Evolutionary conservation across 164 flowering plant species (phyloP), one percentile per base, ranked within the genome.

Genomic region (Vitis amurensis): DNA sequence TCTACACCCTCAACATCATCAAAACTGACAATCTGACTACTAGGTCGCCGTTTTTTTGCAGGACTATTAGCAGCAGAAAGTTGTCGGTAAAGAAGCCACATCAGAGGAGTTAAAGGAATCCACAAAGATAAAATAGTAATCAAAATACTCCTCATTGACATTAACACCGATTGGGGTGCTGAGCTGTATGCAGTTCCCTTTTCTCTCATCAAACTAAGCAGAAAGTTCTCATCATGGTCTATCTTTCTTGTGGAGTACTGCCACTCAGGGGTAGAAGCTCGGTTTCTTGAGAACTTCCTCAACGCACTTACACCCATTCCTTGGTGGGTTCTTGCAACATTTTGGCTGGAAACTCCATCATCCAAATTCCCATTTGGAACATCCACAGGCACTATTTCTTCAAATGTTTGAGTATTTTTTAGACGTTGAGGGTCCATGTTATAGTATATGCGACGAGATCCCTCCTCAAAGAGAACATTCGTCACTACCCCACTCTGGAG

Each of bases 1-100:
- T 89, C 98, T 74, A 95, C 98, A 53, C 99, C 99, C 80, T 95
- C 98, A 68, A 95, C 99, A 73, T 95, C 99, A 66, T 90, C 91
- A 80, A 95, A 95, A 73, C 82, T 72, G 59, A 90, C 91, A 16
- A 74, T 71, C 78, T 84, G 89, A 71, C 71, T 85, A 63, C 76
- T 86, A 4, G 94, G 81, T 13, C 78, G 75, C 64, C 90, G 81
- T 76, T 87, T 93, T 80, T 71, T 95, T n/a, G 92, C 99, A 1
- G 91, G 97, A 73, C 92, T 89, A 79, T 86, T 91, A 55, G 88
- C 82, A 72, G 89, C 84, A 73, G 93, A 87, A 70, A 91, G 85
- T 78, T 95, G 98, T 23, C 97, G 93, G 72, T 91, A 87, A 17
- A 91, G 86, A 77, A 93, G 85, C 98, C 97, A 95, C 98, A 95